Base-by-base conservation (phyloP, 805 yeast genomes). In the Monosporozyma siamensis region DNA sequence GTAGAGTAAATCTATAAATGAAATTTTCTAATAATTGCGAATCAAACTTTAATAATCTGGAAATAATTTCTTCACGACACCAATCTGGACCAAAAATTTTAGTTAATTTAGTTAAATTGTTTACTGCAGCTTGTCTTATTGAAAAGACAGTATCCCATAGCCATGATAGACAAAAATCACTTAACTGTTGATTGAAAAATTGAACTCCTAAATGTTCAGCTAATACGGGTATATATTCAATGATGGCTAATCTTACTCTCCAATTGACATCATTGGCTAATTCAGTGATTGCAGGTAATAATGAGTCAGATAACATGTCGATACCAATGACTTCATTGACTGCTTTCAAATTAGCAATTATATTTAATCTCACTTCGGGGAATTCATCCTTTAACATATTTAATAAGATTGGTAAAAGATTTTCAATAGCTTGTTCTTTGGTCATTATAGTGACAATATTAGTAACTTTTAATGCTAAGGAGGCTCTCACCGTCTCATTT, bases 81-180 rank as follows among this genome's bases (percentile, higher is more conserved):
- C 99, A 92, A 30, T 79, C 79, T 29, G 89, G 80, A 25, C 97
- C 98, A 66, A 92, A 92, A 29, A 86, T 87, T 51, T 74, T 76
- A 4, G 96, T 80, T 54, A 92, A 71, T 52, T 82, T 80, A 51
- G 75, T 80, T 52, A 92, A 69, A 63, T 89, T 92, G 44, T 71
- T 68, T 25, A 92, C 95, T 1, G 97, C 97, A 8, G 98, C 98
- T 51, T 87, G 94, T 65, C 99, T 80, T 47, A 92, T 89, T 4
- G 97, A 89, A 66, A 78, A 92, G 31, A 92, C 98, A 4, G 89
- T 84, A 67, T 92, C 99, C 95, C 97, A 89, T 50, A 92, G 71
- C 97, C 98, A 92, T n/a, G 89, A 83, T 76, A 92, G 76, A 56
- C 96, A 92, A 53, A 92, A 71, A 39, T 84, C 80, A 49, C 95